Evolutionary conservation across 75 land plant genomes (phyloP), one percentile per base, ranked within the genome.

Genomic region (Picea sitchensis): DNA sequence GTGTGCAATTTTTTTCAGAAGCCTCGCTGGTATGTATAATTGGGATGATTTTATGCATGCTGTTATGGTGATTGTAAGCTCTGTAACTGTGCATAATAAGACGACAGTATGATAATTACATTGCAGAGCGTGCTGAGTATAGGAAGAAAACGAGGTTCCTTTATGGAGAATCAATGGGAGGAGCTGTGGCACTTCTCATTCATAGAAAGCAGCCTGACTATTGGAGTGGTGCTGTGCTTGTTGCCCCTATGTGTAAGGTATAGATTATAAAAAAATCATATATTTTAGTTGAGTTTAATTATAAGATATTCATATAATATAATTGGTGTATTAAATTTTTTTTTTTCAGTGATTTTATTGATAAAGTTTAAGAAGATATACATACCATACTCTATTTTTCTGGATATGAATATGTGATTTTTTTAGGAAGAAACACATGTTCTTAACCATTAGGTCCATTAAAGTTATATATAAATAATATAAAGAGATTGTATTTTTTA

Each of bases 161-260:
- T 61, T 75, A 88, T 80, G 98, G 98, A 3, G 96, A 90, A 72
- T 95, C 98, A 60, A 95, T 95, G 98, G 98, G 98, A 41, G 98
- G 98, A 58, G 91, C 94, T 0, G 79, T 95, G 26, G 91, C 81
- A 6, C 86, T 95, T 36, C 79, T 78, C 17, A 61, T 95, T 12
- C 88, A 92, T 80, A 47, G 86, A 54, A 88, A 86, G 57, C 82
- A 82, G 82, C 97, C 97, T 1, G 63, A 34, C 14, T 87, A 60
- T 62, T 96, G 97, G 97, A 90, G 87, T 68, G 98, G 98, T 14
- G 92, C 87, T 0, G 82, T 96, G 36, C 65, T 94, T 64, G 84
- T 86, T 30, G 98, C 98, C 3, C 98, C 97, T 18, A 96, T 96
- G 98, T 94, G 97, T 79, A 96, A 96, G 92, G 96, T 95, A 20